Conservation (phyloP, 306 rosid species). For the Vigna trinervia region DNA sequence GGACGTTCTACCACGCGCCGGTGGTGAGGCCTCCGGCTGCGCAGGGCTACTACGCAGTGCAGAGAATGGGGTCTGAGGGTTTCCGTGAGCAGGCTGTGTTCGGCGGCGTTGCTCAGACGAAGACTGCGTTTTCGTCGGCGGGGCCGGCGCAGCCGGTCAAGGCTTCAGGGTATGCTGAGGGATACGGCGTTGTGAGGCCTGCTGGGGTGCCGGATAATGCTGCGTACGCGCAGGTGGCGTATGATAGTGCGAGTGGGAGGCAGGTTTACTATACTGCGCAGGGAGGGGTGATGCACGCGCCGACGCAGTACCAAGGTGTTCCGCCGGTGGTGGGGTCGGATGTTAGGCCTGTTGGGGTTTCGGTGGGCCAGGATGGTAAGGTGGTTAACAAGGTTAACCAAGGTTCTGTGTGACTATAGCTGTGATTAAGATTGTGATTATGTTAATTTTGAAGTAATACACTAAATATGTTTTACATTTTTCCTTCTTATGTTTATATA, state of each 20-base stretch:
- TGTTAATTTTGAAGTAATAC: slow-evolving; percentile 48
- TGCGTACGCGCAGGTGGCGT: slow-evolving; percentile 53
- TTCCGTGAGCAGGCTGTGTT: slow-evolving; percentile 80
- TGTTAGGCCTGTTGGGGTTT: slow-evolving; percentile 48
- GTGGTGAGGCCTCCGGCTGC: slow-evolving; percentile 52
- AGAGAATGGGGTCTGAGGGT: slow-evolving; percentile 61
- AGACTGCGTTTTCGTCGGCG: slow-evolving; percentile 40
- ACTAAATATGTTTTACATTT: neutral
- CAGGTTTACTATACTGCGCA: slow-evolving; percentile 74
- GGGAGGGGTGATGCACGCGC: slow-evolving; percentile 59
- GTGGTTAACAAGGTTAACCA: slow-evolving; percentile 65
- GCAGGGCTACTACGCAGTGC: slow-evolving; percentile 77
- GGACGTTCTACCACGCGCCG: slow-evolving; percentile 59
- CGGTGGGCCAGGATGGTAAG: slow-evolving; percentile 71
- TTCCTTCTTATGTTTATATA: neutral
- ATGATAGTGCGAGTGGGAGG: slow-evolving; percentile 71
- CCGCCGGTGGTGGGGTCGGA: slow-evolving; percentile 45
- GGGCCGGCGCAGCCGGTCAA: slow-evolving; percentile 54
- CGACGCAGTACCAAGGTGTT: slow-evolving; percentile 56
- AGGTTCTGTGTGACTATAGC: slow-evolving; percentile 60
- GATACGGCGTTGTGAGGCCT: slow-evolving; percentile 55
- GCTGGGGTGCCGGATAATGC: slow-evolving; percentile 44
- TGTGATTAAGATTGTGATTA: slow-evolving; percentile 31
- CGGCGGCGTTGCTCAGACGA: slow-evolving; percentile 45
- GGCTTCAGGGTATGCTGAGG: slow-evolving; percentile 54